Evolutionary conservation across 176 grass and related monocot species (phyloP), one percentile per base, ranked within the genome.

Genomic region (Eleusine coracana): DNA sequence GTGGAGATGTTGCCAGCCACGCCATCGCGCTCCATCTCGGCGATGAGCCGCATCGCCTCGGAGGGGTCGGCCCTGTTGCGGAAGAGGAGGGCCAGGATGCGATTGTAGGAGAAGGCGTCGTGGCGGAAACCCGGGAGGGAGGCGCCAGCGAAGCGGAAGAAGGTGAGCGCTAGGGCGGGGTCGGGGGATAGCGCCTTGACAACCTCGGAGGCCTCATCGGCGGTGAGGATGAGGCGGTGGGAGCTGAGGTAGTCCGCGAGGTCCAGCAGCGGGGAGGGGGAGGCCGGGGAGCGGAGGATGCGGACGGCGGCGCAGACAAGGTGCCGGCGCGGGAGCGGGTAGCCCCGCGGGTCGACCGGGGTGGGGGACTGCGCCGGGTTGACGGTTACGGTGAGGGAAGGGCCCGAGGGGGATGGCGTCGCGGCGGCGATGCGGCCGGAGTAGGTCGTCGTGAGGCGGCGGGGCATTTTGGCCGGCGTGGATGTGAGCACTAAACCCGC

Each of bases 71-170:
- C 76, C 36, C 66, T 70, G 67, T 10, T 31, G 42, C 85, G 68
- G 77, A 86, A 86, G 86, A 98, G 86, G 38, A 95, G 85, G 38
- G 58, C 41, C 5, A 98, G 77, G 58, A 93, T 83, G 55, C 96
- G 91, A 82, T 98, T 98, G 82, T 98, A 98, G 31, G 96, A 93
- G 87, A 94, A 98, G 81, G 87, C 92, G 58, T 95, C 89, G 75
- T 95, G 93, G 31, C 79, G 89, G 87, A 93, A 95, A 3, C 89
- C 91, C 34, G 90, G 87, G 80, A 93, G 62, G 64, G 87, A 87
- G 34, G 71, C 76, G 45, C 81, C 38, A 10, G 79, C 85, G 82
- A 95, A 98, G 68, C 84, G 85, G 84, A 98, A 98, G 70, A 98
- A 98, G 70, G 78, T 63, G 79, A 95, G 89, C 7, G 92, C 92